Base-by-base conservation (phyloP, 805 yeast genomes). In the Vanderwaltozyma verrucispora region DNA sequence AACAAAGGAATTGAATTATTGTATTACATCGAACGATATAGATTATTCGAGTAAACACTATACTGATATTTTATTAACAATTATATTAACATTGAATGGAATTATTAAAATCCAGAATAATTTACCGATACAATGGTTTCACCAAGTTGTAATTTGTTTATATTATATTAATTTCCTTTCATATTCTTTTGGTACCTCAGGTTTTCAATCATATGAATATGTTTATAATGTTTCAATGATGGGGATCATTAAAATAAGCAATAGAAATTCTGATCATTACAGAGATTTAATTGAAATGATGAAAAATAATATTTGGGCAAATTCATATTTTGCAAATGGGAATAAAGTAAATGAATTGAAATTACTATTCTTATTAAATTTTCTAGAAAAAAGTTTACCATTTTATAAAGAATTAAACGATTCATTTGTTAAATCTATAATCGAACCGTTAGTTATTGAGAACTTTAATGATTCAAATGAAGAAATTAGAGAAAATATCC, bases 201-300 rank as follows among this genome's bases (percentile, higher is more conserved):
- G 57, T 2, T 56, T 58, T 29, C 44, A 49, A 25, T 42, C 54
- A 5, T 58, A 55, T 33, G 53, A 50, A 27, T 46, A 44, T 23
- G 47, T 54, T 16, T 46, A 50, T 31, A 48, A 50, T 8, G 30
- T 51, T 5, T 24, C 47, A 12, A 32, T 41, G 21, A 27, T 36
- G 12, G 54, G 46, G 3, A 24, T 49, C 17, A 33, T 38, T 10
- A 32, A 26, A 20, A 20, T 32, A 11, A 13, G 13, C 16, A 21
- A 33, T 15, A 9, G 15, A 6, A 17, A n/a, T 3, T 33, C 16
- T 6, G 17, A 23, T 16, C 9, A 27, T 5, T 47, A 44, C 35
- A 13, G 19, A 13, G 34, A 40, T 19, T 16, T 40, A 7, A 31
- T 49, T 9, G 35, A 36, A 6, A 26, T 40, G 5, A 50, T 53